Evolutionary conservation across 2,329 filamentous ascomycete species (phyloP), one percentile per base, ranked within the genome.

Genomic region (Zarea fungicola): DNA sequence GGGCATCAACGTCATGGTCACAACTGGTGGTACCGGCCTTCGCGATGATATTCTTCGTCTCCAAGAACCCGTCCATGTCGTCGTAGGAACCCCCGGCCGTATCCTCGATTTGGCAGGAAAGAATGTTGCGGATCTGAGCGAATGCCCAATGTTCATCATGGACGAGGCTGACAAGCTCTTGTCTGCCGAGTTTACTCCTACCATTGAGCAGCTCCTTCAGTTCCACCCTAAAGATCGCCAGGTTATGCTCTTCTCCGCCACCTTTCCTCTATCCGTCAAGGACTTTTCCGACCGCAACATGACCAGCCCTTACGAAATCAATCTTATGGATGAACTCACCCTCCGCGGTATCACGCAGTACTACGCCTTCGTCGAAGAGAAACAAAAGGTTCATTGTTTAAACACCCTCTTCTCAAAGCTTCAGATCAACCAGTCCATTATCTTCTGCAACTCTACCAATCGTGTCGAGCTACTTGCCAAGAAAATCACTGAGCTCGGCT

Each of bases 351-450:
- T 99, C 63, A 99, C 93, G 0, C 93, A 99, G 66, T 99, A 97
- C 74, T 99, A 99, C 64, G 93, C 93, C 35, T 99, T 97, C 59
- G 95, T 99, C 45, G 93, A 99, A 70, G 93, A 99, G 73, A 96
- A 96, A 74, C 89, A 96, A 66, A 99, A 99, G 73, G 93, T 99
- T 18, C 95, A 99, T 73, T 99, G 93, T 68, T 74, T 99, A 56
- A 99, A 99, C 75, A 99, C 93, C 1, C 84, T 99, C 55, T 99
- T 99, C 76, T 96, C 91, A 59, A 96, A 96, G 71, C 83, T 99
- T 14, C 92, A 99, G 71, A 99, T 99, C 74, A 99, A 99, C 73
- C 93, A 99, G 75, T 99, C 95, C 54, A 99, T 99, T 74, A 99
- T 99, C 66, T 99, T 99, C 75, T 99, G 93, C 74, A 99, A 99